These are phyloP conservation scores for Closterium sp. DNA, from an alignment of 139 green algal species.

Conservation along the genomic window DNA sequence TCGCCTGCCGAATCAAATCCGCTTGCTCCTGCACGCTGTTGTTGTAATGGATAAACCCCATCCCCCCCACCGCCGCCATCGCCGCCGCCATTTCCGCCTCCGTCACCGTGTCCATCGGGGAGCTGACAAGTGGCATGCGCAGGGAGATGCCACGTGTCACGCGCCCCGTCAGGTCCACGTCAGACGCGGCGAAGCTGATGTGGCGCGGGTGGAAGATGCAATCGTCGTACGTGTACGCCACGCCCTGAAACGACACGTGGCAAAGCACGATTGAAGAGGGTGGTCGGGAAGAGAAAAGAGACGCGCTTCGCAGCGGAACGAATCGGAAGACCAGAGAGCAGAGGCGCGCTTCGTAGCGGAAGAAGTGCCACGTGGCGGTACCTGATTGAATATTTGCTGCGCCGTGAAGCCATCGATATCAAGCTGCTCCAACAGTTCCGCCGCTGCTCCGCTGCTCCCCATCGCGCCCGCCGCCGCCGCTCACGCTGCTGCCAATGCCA, in stretches of 20 bases:
- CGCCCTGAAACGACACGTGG: constrained; percentile 48
- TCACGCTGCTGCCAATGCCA: neutral
- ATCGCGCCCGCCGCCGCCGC: neutral
- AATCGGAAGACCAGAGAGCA: neutral
- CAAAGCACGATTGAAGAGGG: neutral
- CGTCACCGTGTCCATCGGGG: constrained; percentile 98
- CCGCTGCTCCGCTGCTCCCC: neutral
- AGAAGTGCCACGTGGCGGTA: neutral
- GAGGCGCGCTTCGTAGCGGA: too few relatives aligned
- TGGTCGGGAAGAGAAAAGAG: neutral
- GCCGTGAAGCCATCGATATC: neutral
- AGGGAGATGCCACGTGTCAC: constrained; percentile 85
- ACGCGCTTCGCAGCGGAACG: neutral
- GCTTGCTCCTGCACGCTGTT: constrained; percentile 89
- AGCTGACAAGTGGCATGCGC: constrained; percentile 79
- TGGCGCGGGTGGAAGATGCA: constrained; percentile 96
- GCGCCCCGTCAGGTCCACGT: constrained; percentile 83
- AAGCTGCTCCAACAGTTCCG: neutral
- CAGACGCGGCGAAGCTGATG: constrained; percentile 91
- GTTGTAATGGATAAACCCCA: constrained; percentile 99
- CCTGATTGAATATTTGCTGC: neutral
- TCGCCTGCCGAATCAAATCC: neutral
- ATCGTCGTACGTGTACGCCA: constrained; percentile 98
- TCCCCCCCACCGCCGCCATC: constrained; percentile 91
- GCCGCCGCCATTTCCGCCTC: constrained; percentile 92